Evolutionary conservation across 2,329 filamentous ascomycete genomes (phyloP).

Genomic region (Exophiala alcalophila): DNA sequence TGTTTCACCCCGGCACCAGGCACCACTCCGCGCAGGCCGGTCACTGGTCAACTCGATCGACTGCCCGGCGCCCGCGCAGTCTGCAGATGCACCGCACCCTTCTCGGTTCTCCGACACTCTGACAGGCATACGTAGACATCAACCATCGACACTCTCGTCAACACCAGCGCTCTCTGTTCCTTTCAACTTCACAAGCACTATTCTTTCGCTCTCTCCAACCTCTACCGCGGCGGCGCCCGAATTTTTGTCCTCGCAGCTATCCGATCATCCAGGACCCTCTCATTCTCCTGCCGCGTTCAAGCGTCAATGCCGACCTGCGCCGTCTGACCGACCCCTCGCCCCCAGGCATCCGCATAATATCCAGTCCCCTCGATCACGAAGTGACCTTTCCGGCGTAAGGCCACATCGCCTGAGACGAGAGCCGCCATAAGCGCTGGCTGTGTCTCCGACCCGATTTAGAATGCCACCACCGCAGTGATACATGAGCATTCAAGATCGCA

Average conservation of each 20-base stretch:
- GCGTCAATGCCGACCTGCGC: too few relatives aligned
- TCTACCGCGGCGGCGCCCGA: background rate
- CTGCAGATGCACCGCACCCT: too few relatives aligned
- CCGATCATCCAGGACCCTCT: background rate
- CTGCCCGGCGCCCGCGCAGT: too few relatives aligned
- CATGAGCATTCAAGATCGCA: background rate
- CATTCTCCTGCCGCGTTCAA: background rate
- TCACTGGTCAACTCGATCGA: too few relatives aligned
- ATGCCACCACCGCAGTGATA: constrained; percentile 13
- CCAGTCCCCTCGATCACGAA: background rate
- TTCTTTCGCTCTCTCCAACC: background rate
- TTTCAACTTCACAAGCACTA: constrained; percentile 1
- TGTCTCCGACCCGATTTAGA: background rate
- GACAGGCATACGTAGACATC: constrained; percentile 15
- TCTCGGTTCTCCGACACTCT: constrained; percentile 2
- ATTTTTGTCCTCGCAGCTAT: background rate
- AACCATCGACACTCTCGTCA: constrained; percentile 2
- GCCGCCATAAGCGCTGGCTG: background rate
- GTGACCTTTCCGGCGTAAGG: background rate
- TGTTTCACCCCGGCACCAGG: too few relatives aligned
- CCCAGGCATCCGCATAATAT: background rate
- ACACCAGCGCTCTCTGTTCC: constrained; percentile 1
- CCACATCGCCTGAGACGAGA: background rate
- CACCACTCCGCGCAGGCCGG: too few relatives aligned
- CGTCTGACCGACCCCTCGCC: constrained; percentile 6